Base-by-base conservation (phyloP, 805 yeast genomes). In the Sporopachydermia quercuum region DNA sequence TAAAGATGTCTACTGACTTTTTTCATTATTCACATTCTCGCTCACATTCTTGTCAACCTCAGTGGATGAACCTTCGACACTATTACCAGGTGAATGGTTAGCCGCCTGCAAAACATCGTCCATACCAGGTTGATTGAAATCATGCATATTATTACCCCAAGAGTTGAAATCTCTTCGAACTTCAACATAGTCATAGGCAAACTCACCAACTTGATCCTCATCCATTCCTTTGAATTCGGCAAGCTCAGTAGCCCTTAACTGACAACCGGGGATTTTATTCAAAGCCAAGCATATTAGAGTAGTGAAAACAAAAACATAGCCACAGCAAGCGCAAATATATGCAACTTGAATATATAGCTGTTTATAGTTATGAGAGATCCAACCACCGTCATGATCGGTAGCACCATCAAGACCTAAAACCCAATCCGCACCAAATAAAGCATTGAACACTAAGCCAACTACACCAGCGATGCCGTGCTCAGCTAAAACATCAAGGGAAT, bases 381-480 rank as follows among this genome's bases (percentile, higher is more conserved):
- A 89, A 8, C 97, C 98, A 49, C 97, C 97, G 3, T 61, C 70
- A 52, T 84, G 94, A 40, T 68, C 80, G 4, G 94, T 78, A 8
- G 49, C 51, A 16, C 93, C 93, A 55, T 89, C 97, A 57, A 86
- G 78, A n/a, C 95, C 96, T 45, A 87, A 72, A 40, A 91, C 93
- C 58, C 84, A 80, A 41, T 80, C 72, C 4, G 87, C 83, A 13
- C 83, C 96, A 54, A 91, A 87, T 1, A 89, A 55, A 0, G 83
- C 96, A 54, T 85, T 86, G 64, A 85, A 86, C n/a, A 89, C 42
- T 37, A 87, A 66, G 0, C 98, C 97, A 37, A 89, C 69, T 37
- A 87, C 70, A 19, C 98, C 98, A 0, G 96, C 97, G 50, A 89
- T 70, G 38, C 96, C 97, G 77, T 89, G 98, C 74, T 89, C 97